These are phyloP conservation scores for Schwanniomyces yamadae DNA, from an alignment of 805 yeast genomes.

Conservation along the genomic window DNA sequence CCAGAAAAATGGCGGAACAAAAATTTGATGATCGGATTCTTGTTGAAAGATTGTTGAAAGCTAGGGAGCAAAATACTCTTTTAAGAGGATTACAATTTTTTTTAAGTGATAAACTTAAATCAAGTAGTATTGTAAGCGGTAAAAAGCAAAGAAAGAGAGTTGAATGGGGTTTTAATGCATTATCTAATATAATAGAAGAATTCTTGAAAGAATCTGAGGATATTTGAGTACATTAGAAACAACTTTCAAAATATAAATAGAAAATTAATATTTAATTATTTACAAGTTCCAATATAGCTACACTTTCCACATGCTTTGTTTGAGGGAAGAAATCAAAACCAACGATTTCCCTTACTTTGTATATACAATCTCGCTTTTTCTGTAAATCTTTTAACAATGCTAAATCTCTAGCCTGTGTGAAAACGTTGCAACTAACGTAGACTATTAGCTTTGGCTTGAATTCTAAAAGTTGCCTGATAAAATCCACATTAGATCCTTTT, in stretches of 20 bases:
- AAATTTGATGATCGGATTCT: conserved; percentile 49
- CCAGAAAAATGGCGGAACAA: conserved; percentile 26
- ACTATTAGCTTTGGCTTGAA: conserved; percentile 38
- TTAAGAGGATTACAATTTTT: conserved; percentile 68
- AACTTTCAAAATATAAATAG: conserved; percentile 1
- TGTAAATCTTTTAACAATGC: conserved; percentile 26
- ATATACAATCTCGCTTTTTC: conserved; percentile 9
- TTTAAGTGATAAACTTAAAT: conserved; percentile 45
- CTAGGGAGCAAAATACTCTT: conserved; percentile 57
- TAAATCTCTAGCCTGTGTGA: conserved; percentile 46
- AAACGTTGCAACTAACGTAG: conserved; percentile 46
- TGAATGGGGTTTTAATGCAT: conserved; percentile 63
- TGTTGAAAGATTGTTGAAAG: conserved; percentile 50
- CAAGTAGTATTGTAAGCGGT: conserved; percentile 50
- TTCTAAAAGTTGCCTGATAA: conserved; percentile 34
- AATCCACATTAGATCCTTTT: conserved; percentile 37
- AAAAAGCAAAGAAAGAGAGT: conserved; percentile 56
- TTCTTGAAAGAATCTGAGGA: conserved; percentile 17
- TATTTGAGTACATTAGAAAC: not conserved
- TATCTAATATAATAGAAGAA: conserved; percentile 54
- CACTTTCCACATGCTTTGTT: conserved; percentile 58
- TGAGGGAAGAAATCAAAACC: conserved; percentile 55
- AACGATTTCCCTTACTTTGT: conserved; percentile 23
- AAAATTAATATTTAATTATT: not conserved
- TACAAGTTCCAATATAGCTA: conserved; percentile 42